Base-by-base conservation (phyloP, 2,329 filamentous ascomycete species). In the Arachnopeziza araneosa region DNA sequence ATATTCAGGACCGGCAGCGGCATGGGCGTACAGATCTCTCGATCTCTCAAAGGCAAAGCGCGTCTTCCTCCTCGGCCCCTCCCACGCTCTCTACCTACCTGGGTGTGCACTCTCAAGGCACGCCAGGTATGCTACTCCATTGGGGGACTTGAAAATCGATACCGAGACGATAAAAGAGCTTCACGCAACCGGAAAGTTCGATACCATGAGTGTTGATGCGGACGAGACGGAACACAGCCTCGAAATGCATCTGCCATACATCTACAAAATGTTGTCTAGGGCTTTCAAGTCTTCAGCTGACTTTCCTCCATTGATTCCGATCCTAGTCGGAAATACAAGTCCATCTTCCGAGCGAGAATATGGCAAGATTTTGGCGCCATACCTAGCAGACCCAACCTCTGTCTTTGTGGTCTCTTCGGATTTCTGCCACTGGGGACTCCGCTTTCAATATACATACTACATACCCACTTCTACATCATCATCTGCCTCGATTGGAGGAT, bases 201-300 rank as follows among this genome's bases (percentile, higher is more conserved):
- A 81, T 21, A 77, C 80, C 56, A 95, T 97, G 79, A 84, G 82
- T 1, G 75, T 74, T 21, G 69, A 77, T 3, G 79, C 85, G 6
- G 95, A 99, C 70, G 83, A 91, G 63, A 82, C 83, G 5, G 95
- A 99, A 75, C 95, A 99, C 75, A 96, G 91, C 56, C 82, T 98
- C 1, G 95, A 99, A 78, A 96, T 99, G 89, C 95, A 99, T 68
- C 80, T 98, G 9, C 93, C 95, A 0, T 97, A 96, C 71, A 88
- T 98, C 64, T 93, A 92, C 79, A 92, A 93, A 71, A 85, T 90
- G 57, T 80, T 86, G 1, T 70, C 81, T 55, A 76, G 79, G 60
- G 79, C 78, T 0, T 82, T 83, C 63, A 75, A 75, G 0, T 75
- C 78, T 0, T 70, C 76, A 0, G 75, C 81, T 1, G 70, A 81